Evolutionary conservation across 441 rosid species (phyloP), one percentile per base, ranked within the genome.

Genomic region (Croton setiger): DNA sequence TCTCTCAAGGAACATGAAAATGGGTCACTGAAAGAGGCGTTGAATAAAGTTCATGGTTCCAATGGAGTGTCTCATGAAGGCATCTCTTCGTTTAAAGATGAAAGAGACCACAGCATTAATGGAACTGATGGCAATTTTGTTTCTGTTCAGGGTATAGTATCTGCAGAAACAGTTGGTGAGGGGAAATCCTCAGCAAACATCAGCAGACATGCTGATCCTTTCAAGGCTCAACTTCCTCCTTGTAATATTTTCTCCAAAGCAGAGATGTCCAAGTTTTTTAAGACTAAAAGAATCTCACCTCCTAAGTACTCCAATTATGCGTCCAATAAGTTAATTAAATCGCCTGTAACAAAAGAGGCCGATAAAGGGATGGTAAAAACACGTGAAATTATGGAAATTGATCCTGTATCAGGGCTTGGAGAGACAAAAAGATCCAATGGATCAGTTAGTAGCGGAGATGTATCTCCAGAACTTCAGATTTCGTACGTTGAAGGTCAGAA

Each of bases 201-300:
- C 68, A 63, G 55, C 63, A 66, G 63, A 71, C 81, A 78, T 66
- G 68, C 76, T 72, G 82, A 95, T 73, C 99, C 99, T 77, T 83
- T 92, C 53, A 84, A 74, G 77, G 86, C 97, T 79, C 99, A 95
- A 82, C 55, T 83, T 76, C 99, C 99, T 76, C 93, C 93, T 61
- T 68, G 78, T 53, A 79, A 92, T 77, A 78, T 92, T 59, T 90
- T 95, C 85, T 95, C 97, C 57, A 90, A 84, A 79, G 81, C 80
- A 72, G 99, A 84, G 76, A 95, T 95, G 97, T 86, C 96, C 35
- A 75, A 69, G 47, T 95, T 90, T 77, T 76, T 94, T 60, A 83
- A 59, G 74, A 80, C 77, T 70, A 87, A 77, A 82, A 82, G 76
- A 65, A 67, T 86, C 64, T 82, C 84, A 66, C 94, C 90, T 74